Base-by-base conservation (phyloP, 2,329 filamentous ascomycete genomes). In the Penicillium sp. region DNA sequence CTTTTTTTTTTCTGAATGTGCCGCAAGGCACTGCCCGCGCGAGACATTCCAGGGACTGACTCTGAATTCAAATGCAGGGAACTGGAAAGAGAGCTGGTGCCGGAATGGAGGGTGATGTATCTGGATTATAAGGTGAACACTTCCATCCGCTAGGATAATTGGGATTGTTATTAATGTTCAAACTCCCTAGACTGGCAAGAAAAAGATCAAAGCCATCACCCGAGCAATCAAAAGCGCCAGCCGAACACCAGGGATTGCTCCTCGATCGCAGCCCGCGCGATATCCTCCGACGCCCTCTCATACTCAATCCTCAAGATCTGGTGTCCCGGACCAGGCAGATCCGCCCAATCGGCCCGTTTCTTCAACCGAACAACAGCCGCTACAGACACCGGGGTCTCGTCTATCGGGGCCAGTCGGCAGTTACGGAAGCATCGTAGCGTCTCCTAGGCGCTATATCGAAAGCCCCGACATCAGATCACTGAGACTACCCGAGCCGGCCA, bases 31-130 rank as follows among this genome's bases (percentile, higher is more conserved):
- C 49, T 39, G 18, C 34, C 41, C 37, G 45, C 51, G 48, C 3
- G 11, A 27, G 46, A 48, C 49, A 53, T 50, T 54, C 51, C 41
- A 44, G 47, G 48, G 45, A 55, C 53, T 60, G 51, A 62, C 53
- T 25, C 8, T 36, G 29, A 43, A 45, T 48, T 51, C 34, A 5
- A 49, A 54, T 25, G 8, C 51, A 82, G 79, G 65, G 88, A 95
- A 73, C 78, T 95, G 54, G 88, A 95, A 65, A 81, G 86, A 64
- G 87, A 94, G 61, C 80, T 90, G 46, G 89, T 96, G 55, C 90
- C 90, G 65, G 90, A 97, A 80, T 97, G 91, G 91, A 83, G 87
- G 62, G 80, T 84, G 67, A 95, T 95, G 70, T 97, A 96, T 69
- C 79, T 97, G 59, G 83, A 96, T 71, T 97, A 97, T 77, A 95